Percentiles rank a stretch among this genome's conserved stretches.
Evolutionary conservation across 768 basidiomycete species (phyloP).

Genomic region (Cytidiella melzeri): DNA sequence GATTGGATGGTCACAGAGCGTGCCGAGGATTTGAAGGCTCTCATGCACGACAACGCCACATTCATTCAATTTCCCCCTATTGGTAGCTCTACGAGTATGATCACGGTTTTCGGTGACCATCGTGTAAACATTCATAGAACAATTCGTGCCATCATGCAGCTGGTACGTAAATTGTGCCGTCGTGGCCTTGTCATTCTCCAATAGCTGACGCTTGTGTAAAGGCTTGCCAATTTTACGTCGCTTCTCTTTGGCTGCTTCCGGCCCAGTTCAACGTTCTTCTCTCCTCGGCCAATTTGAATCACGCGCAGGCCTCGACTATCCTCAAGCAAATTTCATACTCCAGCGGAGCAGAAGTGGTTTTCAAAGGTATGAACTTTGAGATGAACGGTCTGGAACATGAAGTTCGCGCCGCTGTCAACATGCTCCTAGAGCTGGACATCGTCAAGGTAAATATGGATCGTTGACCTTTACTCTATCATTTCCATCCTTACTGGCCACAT

Average conservation of each 20-base stretch:
- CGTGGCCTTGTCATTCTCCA: too few species aligned
- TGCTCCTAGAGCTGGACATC: conserved; percentile 87
- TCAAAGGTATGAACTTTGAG: conserved; percentile 97
- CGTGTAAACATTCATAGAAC: conserved; percentile 92
- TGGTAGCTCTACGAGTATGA: conserved; percentile 87
- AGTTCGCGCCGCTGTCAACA: conserved; percentile 76
- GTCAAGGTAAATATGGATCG: conserved; percentile 71
- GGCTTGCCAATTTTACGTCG: conserved; percentile 94
- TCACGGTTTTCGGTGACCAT: conserved; percentile 91
- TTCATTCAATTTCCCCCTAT: conserved; percentile 92
- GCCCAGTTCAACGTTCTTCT: conserved; percentile 89
- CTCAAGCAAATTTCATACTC: conserved; percentile 82
- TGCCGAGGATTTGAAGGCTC: conserved; percentile 83
- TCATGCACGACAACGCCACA: conserved; percentile 96
- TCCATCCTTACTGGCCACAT: conserved; percentile 1
- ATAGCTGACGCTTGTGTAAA: conserved; percentile 33
- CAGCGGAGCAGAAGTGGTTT: conserved; percentile 91
- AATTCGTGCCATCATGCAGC: conserved; percentile 88
- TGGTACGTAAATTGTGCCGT: too few species aligned
- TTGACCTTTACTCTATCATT: neutral
- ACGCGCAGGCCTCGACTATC: conserved; percentile 75
- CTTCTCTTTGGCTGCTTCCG: conserved; percentile 95
- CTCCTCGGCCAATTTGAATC: conserved; percentile 75
- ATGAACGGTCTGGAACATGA: conserved; percentile 92
- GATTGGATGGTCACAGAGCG: conserved; percentile 99